Evolutionary conservation across 2,329 filamentous ascomycete species (phyloP).

Genomic region (Aspergillus transmontanensis): DNA sequence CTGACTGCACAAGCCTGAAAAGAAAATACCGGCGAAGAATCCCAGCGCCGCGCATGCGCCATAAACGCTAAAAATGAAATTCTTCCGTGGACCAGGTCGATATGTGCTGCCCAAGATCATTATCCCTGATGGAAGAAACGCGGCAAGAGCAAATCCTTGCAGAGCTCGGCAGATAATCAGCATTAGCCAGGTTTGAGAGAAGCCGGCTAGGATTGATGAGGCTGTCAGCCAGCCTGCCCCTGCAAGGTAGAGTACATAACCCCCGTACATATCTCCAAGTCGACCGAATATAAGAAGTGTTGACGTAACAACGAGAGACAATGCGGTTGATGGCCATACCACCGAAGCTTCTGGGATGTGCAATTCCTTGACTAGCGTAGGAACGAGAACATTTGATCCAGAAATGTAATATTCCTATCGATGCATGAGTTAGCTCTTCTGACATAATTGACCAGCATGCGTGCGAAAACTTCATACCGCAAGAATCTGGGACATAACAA

Average conservation of each 20-base stretch:
- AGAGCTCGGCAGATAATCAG: constrained; percentile 73
- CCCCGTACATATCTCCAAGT: constrained; percentile 63
- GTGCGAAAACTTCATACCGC: constrained; percentile 44
- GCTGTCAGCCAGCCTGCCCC: constrained; percentile 65
- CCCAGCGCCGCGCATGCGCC: constrained; percentile 55
- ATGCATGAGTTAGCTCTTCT: background rate
- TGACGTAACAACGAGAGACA: constrained; percentile 52
- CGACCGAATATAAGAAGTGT: constrained; percentile 58
- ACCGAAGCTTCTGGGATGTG: constrained; percentile 66
- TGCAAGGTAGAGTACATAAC: constrained; percentile 65
- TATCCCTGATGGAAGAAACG: constrained; percentile 69
- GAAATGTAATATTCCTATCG: constrained; percentile 72
- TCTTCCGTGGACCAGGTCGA: constrained; percentile 69
- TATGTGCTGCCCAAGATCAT: constrained; percentile 68
- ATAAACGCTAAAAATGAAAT: constrained; percentile 65
- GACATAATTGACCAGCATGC: background rate
- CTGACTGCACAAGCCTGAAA: constrained; percentile 61
- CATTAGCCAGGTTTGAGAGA: constrained; percentile 68
- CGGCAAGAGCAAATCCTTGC: constrained; percentile 73
- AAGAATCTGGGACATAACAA: constrained; percentile 66
- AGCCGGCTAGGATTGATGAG: constrained; percentile 71
- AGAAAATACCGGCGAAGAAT: constrained; percentile 62
- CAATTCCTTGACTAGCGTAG: constrained; percentile 63
- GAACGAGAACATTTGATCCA: constrained; percentile 71
- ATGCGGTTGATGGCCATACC: constrained; percentile 57